These are phyloP conservation scores for Circinella umbellata DNA, from an alignment of 371 early-diverging fungal genomes.

Conservation along the genomic window DNA sequence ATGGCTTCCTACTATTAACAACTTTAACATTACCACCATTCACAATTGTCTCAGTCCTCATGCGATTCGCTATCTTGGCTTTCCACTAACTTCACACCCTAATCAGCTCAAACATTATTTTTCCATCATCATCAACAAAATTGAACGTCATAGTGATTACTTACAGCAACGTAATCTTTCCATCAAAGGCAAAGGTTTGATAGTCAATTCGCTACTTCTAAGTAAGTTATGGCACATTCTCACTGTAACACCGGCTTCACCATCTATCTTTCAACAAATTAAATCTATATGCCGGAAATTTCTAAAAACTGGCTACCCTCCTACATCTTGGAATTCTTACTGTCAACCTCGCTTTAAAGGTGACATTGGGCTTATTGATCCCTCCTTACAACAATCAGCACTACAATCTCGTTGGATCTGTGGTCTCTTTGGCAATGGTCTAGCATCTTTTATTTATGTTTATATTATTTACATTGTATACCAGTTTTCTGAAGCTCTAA, in stretches of 20 bases:
- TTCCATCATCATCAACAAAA: neutral
- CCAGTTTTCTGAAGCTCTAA: neutral
- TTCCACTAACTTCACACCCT: conserved; percentile 1
- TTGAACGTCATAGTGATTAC: neutral
- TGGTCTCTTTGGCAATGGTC: neutral
- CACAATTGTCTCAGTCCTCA: neutral
- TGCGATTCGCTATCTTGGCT: neutral
- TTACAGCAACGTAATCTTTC: conserved; percentile 16
- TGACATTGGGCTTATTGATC: neutral
- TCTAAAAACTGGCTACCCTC: neutral
- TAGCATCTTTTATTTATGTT: neutral
- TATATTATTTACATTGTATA: neutral
- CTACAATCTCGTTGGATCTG: neutral
- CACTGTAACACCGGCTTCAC: neutral
- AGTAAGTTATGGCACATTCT: neutral
- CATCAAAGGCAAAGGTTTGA: conserved; percentile 13
- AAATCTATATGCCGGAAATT: neutral
- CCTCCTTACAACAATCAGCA: neutral
- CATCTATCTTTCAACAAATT: neutral
- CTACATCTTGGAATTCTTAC: neutral
- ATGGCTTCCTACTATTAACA: neutral
- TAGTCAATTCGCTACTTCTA: conserved; percentile 23
- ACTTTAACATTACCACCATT: neutral
- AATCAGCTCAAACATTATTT: conserved; percentile 19
- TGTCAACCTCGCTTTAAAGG: neutral